Base-by-base conservation (phyloP, 768 basidiomycete genomes). In the Galerina marginata region DNA sequence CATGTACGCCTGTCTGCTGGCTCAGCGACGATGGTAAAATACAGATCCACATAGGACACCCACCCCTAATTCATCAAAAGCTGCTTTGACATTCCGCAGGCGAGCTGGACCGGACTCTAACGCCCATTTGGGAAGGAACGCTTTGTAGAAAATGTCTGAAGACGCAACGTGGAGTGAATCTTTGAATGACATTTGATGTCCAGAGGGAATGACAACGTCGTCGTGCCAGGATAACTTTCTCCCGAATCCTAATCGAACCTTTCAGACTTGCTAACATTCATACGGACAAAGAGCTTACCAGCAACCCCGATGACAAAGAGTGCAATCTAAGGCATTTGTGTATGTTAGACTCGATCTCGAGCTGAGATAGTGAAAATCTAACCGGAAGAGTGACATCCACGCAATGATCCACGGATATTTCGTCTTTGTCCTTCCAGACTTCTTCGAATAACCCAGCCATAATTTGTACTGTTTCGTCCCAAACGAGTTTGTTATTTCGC, bases 301-400 rank as follows among this genome's bases (percentile, higher is more conserved):
- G 85, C 84, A 7, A 73, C 75, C 33, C 83, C 74, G 46, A 86
- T 83, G 33, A 84, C 75, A 48, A 81, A 80, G 4, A 86, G 75
- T 0, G 84, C 78, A 26, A 85, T 77, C 85, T 85, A 36, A 9
- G 9, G 25, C 15, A 23, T 49, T 16, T 11, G 12, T 54, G 4
- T 47, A 50, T 16, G 11, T 15, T 36, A 5, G 14, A n/a, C 10
- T 29, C 33, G 11, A 38, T 6, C 14, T 4, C 26, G 26, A 37
- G 20, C 23, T 7, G 26, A n/a, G 38, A 23, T 23, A 38, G 23
- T 10, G 15, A 9, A 25, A 39, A 16, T 36, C 77, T 44, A 46
- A 86, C 86, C 11, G 83, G 79, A 11, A 83, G 68, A 1, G 85
- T 86, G 20, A 86, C 60, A 26, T 84, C 81, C 4, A 82, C 65